Evolutionary conservation across 129 eudicot species (phyloP).

Genomic region (Lonicera japonica): DNA sequence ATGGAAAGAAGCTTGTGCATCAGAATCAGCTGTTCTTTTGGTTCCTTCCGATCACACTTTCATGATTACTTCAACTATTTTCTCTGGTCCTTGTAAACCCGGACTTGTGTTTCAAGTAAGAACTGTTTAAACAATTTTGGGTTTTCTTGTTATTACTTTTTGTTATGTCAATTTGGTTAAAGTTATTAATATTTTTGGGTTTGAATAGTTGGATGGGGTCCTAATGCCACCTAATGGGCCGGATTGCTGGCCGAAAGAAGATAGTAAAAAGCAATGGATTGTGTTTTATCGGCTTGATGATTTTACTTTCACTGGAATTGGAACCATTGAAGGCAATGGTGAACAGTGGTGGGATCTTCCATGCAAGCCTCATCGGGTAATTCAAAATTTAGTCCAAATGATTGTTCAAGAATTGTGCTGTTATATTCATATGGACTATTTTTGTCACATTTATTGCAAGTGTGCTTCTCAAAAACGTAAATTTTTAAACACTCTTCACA

Average conservation of each 20-base stretch:
- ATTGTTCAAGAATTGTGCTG: no score
- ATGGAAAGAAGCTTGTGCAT: slow-evolving; percentile 91
- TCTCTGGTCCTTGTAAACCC: slow-evolving; percentile 89
- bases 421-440: no score
- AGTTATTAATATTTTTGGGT: not conserved
- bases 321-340: slow-evolving; percentile 90
- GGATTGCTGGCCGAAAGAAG: slow-evolving; percentile 75
- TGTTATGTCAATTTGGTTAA: not conserved
- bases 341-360: slow-evolving; percentile 98
- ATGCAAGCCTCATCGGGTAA: slow-evolving; percentile 90
- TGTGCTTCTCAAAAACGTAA: no score
- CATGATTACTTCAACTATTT: slow-evolving; percentile 70
- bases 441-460: no score
- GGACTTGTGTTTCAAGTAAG: slow-evolving; percentile 85
- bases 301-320: slow-evolving; percentile 70
- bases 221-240: slow-evolving; percentile 84
- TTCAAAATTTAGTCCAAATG: no score
- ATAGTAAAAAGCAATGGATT: slow-evolving; percentile 81
- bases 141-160: no score
- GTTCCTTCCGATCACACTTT: slow-evolving; percentile 51
- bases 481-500: no score
- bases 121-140: not conserved
- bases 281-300: slow-evolving; percentile 69
- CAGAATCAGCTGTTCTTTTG: slow-evolving; percentile 57
- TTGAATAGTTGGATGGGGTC: slow-evolving; percentile 67